Percentiles rank a stretch among this genome's conserved stretches.
phyloP scores from a whole-genome alignment of 345 rosid genomes.

The Eucalyptus tenuipes region DNA sequence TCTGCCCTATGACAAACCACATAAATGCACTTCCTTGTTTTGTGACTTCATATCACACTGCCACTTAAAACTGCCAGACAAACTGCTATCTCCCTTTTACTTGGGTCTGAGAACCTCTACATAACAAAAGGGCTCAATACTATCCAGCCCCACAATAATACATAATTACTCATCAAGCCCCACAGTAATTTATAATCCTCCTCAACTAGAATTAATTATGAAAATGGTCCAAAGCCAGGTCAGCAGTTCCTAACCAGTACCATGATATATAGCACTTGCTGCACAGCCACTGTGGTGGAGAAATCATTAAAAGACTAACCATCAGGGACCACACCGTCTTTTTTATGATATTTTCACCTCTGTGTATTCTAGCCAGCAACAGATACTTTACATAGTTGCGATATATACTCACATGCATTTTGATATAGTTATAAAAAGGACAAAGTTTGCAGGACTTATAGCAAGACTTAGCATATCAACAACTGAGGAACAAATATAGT shows the following conservation, averaged over 20 bases:
- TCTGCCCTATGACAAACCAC: background rate
- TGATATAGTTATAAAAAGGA: background rate
- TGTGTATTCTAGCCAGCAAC: background rate
- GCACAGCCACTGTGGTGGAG: background rate
- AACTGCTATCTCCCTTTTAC: background rate
- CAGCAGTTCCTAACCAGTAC: background rate
- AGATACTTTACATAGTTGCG: fast-evolving
- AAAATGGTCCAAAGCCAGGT: background rate
- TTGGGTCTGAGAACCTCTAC: background rate
- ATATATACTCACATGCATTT: fast-evolving
- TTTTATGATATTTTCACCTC: background rate
- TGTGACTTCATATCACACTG: background rate
- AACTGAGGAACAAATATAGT: background rate
- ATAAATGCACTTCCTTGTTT: background rate
- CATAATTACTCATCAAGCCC: background rate
- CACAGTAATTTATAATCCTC: background rate
- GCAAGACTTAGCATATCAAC: background rate
- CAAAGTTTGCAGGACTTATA: background rate
- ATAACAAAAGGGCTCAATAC: background rate
- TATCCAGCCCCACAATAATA: background rate
- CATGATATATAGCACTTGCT: background rate
- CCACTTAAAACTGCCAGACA: background rate
- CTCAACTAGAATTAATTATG: background rate
- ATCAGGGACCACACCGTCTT: fast-evolving
- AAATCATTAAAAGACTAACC: background rate